Evolutionary conservation across 1,284 basidiomycete species (phyloP), one percentile per base, ranked within the genome.

Genomic region (Malassezia caprae): DNA sequence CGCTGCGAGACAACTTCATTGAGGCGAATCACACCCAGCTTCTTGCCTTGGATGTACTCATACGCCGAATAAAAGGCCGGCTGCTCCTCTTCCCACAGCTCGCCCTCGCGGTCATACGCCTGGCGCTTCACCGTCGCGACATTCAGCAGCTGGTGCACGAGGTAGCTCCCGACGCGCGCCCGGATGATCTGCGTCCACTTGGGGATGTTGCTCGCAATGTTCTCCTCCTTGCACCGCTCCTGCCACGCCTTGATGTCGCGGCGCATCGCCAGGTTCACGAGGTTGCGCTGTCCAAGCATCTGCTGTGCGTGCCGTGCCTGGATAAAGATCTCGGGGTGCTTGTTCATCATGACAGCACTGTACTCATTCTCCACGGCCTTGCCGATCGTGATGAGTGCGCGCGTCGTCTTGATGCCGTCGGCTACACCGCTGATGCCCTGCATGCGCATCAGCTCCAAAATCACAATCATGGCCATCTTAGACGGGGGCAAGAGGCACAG

Each of bases 31-130:
- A 96, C 84, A 34, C 93, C 93, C 5, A 94, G 80, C 76, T 89
- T 93, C 65, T 85, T 84, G 0, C 93, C 91, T 17, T 88, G 83
- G n/a, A 86, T 75, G 71, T 94, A 96, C 76, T 96, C 91, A 73
- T 96, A 96, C 2, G 83, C 80, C 71, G 96, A 89, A 59, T 83
- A 85, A 76, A 98, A 93, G 0, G 91, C 93, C 0, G 88, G 87
- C 66, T 96, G 93, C 15, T 80, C 78, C 76, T 96, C 90, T 37
- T 67, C 63, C 71, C 72, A 68, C 34, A 67, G 37, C 19, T 63
- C 44, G 48, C 71, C 64, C 43, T 70, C 63, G 27, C 67, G 58
- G 51, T 73, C 72, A 21, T 48, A 58, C 24, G 65, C 69, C 34
- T 57, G 81, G 52, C 89, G 79, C 44, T 78, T 79, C n/a, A 96